Percentiles rank a stretch among this genome's conserved stretches.
phyloP scores from a whole-genome alignment of 306 rosid species.

The Cucumis melo region DNA sequence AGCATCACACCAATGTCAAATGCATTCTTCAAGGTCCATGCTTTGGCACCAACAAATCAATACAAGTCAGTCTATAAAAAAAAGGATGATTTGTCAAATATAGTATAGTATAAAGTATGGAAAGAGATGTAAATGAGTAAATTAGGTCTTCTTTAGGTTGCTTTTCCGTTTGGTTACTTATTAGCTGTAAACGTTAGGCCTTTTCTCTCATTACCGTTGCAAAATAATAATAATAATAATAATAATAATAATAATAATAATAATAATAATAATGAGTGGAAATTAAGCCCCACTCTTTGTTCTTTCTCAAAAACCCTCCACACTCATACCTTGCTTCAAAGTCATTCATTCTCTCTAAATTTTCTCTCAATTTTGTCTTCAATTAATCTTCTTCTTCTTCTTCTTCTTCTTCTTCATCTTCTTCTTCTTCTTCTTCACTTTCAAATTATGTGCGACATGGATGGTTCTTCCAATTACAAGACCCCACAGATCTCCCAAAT shows the following conservation, averaged over 20 bases:
- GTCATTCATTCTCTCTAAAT: slow-evolving; percentile 12
- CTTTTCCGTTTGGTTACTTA: not conserved
- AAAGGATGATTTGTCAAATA: no score
- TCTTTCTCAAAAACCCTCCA: not conserved
- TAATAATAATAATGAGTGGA: not conserved
- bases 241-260: no score
- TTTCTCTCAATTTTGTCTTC: not conserved
- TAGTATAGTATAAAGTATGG: no score
- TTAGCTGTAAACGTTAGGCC: not conserved
- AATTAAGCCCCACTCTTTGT: slow-evolving; percentile 1
- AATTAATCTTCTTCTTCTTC: not conserved
- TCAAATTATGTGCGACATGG: slow-evolving; percentile 42
- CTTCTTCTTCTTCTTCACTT: not conserved
- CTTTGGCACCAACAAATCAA: no score
- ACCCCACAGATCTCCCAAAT: slow-evolving; percentile 93
- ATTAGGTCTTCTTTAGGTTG: no score
- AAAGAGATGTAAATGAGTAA: no score
- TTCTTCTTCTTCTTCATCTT: not conserved
- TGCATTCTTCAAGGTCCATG: no score
- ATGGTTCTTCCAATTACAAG: slow-evolving; percentile 42
- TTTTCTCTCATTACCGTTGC: slow-evolving; percentile 1
- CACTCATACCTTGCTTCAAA: slow-evolving; percentile 42
- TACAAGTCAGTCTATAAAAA: no score
- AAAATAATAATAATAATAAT: not conserved
- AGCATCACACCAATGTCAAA: no score